Base-by-base conservation (phyloP, 2,329 filamentous ascomycete genomes). In the Capronia coronata region DNA sequence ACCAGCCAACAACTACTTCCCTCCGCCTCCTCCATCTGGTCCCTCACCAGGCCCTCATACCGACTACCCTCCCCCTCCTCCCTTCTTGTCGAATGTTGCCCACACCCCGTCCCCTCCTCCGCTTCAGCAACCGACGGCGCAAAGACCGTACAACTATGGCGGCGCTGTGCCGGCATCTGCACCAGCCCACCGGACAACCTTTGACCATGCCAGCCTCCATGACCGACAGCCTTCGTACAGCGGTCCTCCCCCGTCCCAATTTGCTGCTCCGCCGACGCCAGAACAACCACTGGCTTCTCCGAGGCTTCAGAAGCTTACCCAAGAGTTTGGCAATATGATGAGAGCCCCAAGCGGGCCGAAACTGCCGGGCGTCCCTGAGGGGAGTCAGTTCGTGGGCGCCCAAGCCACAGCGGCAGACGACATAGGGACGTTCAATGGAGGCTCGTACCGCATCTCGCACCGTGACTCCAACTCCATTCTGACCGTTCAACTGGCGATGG, bases 381-480 rank as follows among this genome's bases (percentile, higher is more conserved):
- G 67, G 29, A 71, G 70, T 2, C 77, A 84, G 49, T 89, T 91
- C 56, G 66, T 74, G 4, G 86, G 86, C 23, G 80, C 78, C 0
- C 68, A 69, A 25, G 72, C 81, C 2, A 79, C 83, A 0, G 30
- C 37, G 7, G 76, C 78, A 1, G 93, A 97, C 66, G 90, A 95
- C 60, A 80, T 94, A 1, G 93, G 93, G n/a, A 93, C 86, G 0
- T 98, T 97, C 74, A 97, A 97, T 65, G 93, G 93, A 13, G 93
- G 93, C 10, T 91, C 86, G 63, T 98, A 91, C 66, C 79, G 93
- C 37, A 89, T 97, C 64, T 93, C 87, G 62, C 93, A 98, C 64
- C 78, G 93, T 18, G 89, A 96, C 67, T 84, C 81, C 51, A 98
- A 97, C 66, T 89, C 86, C 1, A 84, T 96, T 58, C 68, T 96